These are phyloP conservation scores for Curvularia spicifera DNA, from an alignment of 2,329 filamentous ascomycete genomes.

Conservation along the genomic window DNA sequence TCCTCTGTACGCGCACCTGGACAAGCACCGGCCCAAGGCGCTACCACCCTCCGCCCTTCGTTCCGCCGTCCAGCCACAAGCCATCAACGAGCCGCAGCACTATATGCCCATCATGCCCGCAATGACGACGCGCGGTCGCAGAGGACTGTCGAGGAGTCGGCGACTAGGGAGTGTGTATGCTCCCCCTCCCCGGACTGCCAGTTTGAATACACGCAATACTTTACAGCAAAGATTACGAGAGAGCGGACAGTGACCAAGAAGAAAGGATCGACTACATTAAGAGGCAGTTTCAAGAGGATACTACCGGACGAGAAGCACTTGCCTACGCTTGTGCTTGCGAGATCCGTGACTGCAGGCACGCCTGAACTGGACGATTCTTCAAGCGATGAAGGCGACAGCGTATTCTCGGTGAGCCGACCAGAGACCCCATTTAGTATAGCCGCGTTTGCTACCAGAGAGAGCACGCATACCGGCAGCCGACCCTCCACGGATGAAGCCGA, in stretches of 20 bases:
- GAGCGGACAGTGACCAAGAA: slow-evolving; percentile 50
- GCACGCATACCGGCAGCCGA: slow-evolving; percentile 19
- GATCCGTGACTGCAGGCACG: slow-evolving; percentile 43
- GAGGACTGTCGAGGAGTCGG: slow-evolving; percentile 35
- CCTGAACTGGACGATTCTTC: slow-evolving; percentile 47
- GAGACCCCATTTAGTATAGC: slow-evolving; percentile 47
- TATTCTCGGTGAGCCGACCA: slow-evolving; percentile 49
- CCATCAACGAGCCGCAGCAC: slow-evolving; percentile 75
- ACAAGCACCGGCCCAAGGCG: slow-evolving; percentile 55
- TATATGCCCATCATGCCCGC: slow-evolving; percentile 60
- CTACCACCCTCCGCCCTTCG: slow-evolving; percentile 67
- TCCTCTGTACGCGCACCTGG: slow-evolving; percentile 61
- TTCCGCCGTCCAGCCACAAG: slow-evolving; percentile 78
- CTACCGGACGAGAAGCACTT: slow-evolving; percentile 52
- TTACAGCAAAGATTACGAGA: slow-evolving; percentile 45
- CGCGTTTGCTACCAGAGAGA: slow-evolving; percentile 36
- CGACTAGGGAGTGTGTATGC: slow-evolving; percentile 27
- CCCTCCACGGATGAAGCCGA: slow-evolving; percentile 29
- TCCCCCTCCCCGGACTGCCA: slow-evolving; percentile 35
- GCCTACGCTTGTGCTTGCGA: slow-evolving; percentile 59
- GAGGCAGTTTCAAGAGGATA: slow-evolving; percentile 53
- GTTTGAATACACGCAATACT: slow-evolving; percentile 47
- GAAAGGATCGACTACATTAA: slow-evolving; percentile 48
- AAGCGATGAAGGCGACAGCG: slow-evolving; percentile 49
- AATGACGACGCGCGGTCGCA: slow-evolving; percentile 25